These are phyloP conservation scores for Recurvomyces mirabilis DNA, from an alignment of 495 filamentous ascomycete species.

Conservation along the genomic window DNA sequence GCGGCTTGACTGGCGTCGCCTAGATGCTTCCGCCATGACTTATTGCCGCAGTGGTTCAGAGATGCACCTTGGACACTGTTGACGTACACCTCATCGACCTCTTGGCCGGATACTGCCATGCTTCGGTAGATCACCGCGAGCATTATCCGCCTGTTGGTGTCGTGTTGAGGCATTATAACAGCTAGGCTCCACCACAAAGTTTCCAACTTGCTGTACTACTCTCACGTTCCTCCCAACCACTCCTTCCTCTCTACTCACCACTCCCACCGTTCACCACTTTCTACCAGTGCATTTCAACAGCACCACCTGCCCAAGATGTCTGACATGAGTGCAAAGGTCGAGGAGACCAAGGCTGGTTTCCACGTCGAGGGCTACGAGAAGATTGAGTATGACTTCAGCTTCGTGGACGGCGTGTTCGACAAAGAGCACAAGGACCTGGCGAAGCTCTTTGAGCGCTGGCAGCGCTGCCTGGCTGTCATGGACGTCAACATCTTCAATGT, in stretches of 20 bases:
- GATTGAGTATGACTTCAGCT: slow-evolving; percentile 56
- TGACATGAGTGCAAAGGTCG: slow-evolving; percentile 47
- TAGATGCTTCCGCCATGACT: too few species aligned
- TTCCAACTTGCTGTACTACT: background rate
- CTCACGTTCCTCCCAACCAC: background rate
- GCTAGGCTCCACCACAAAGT: too few species aligned
- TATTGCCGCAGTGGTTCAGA: too few species aligned
- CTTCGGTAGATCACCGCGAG: too few species aligned
- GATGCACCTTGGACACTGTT: too few species aligned
- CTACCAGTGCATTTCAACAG: slow-evolving; percentile 6
- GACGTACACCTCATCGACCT: too few species aligned
- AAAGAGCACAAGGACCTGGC: slow-evolving; percentile 41
- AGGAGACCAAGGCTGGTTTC: slow-evolving; percentile 42
- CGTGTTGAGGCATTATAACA: too few species aligned
- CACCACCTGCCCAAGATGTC: slow-evolving; percentile 38
- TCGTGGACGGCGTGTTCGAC: slow-evolving; percentile 52
- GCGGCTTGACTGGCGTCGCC: too few species aligned
- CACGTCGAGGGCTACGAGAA: slow-evolving; percentile 55
- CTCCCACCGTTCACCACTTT: background rate
- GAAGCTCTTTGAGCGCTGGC: slow-evolving; percentile 46
- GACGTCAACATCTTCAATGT: slow-evolving; percentile 49
- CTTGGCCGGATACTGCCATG: too few species aligned
- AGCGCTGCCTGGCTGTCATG: slow-evolving; percentile 46
- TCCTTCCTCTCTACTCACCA: background rate
- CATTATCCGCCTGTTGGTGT: too few species aligned